These are phyloP conservation scores for Infundibulicybe gibba DNA, from an alignment of 768 basidiomycete species.

Conservation along the genomic window DNA sequence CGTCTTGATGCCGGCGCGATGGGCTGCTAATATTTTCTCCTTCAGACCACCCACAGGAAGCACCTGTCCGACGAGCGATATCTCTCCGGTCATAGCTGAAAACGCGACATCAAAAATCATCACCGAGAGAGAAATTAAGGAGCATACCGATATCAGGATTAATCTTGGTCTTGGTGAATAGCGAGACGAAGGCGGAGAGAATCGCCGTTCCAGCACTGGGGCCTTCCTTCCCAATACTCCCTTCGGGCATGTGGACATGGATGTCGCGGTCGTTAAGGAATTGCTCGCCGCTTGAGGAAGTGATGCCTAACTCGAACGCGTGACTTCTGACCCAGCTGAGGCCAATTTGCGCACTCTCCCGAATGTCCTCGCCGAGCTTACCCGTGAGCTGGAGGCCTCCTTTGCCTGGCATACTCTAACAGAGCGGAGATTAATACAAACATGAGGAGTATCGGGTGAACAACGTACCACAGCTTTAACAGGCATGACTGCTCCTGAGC, in stretches of 20 bases:
- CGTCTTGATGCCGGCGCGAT: conserved; percentile 94
- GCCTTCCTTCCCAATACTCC: conserved; percentile 91
- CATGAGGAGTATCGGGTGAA: background rate
- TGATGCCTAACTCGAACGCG: conserved; percentile 87
- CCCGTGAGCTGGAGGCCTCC: conserved; percentile 91
- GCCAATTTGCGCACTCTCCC: conserved; percentile 94
- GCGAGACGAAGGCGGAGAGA: conserved; percentile 83
- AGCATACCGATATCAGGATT: conserved; percentile 82
- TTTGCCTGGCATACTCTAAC: conserved; percentile 95
- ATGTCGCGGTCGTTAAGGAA: conserved; percentile 85
- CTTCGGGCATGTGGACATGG: conserved; percentile 97
- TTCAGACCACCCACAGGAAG: conserved; percentile 95
- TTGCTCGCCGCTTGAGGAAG: conserved; percentile 63
- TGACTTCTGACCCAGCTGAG: conserved; percentile 92
- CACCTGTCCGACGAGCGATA: conserved; percentile 94
- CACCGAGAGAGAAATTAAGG: background rate
- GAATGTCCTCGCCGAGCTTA: conserved; percentile 96
- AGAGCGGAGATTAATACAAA: conserved; percentile 3
- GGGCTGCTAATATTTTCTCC: conserved; percentile 95
- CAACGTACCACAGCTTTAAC: conserved; percentile 84
- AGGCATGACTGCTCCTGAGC: conserved; percentile 95
- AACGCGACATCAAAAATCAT: background rate
- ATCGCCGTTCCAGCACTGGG: conserved; percentile 97
- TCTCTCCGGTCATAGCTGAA: conserved; percentile 96
- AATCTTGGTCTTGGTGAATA: conserved; percentile 84